Conservation (phyloP, 2,329 filamentous ascomycete species). For the Cladophialophora psammophila region DNA sequence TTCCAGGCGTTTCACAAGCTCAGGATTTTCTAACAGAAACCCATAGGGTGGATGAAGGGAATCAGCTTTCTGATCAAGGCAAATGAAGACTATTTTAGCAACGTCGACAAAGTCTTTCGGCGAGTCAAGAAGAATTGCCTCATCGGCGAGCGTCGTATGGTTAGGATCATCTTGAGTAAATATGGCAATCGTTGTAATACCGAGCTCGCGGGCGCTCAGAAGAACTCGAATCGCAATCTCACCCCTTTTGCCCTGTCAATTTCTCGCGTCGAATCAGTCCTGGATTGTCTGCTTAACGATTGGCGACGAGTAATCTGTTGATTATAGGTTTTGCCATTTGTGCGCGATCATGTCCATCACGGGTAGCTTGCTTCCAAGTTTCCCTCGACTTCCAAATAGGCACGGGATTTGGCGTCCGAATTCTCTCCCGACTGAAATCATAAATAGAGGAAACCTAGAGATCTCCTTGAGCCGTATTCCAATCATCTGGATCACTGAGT, state of each 20-base stretch:
- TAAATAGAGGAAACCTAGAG: too few relatives aligned
- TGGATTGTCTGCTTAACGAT: too few relatives aligned
- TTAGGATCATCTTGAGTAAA: slow-evolving; percentile 63
- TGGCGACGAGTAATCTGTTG: too few relatives aligned
- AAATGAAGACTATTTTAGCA: neutral
- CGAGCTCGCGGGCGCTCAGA: slow-evolving; percentile 55
- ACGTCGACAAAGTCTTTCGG: slow-evolving; percentile 40
- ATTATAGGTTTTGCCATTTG: too few relatives aligned
- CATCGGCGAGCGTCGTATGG: slow-evolving; percentile 56
- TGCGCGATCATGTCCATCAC: too few relatives aligned
- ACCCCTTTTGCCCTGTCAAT: slow-evolving; percentile 45
- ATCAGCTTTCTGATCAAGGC: slow-evolving; percentile 58
- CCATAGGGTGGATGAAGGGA: slow-evolving; percentile 67
- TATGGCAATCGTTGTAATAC: slow-evolving; percentile 49
- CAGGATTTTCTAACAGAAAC: slow-evolving; percentile 65
- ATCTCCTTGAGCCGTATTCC: too few relatives aligned
- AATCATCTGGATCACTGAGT: too few relatives aligned
- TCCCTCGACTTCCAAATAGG: too few relatives aligned
- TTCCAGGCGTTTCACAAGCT: slow-evolving; percentile 56
- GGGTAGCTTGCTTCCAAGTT: too few relatives aligned
- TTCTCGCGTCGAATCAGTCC: too few relatives aligned
- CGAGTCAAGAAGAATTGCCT: slow-evolving; percentile 61
- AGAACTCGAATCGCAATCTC: slow-evolving; percentile 69
- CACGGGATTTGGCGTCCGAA: too few relatives aligned
- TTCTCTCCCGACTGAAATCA: too few relatives aligned